A percentile compares a stretch with the other conserved stretches of the same genome.
phyloP scores from a whole-genome alignment of 257 asterid genomes.

The Henckelia pumila region DNA sequence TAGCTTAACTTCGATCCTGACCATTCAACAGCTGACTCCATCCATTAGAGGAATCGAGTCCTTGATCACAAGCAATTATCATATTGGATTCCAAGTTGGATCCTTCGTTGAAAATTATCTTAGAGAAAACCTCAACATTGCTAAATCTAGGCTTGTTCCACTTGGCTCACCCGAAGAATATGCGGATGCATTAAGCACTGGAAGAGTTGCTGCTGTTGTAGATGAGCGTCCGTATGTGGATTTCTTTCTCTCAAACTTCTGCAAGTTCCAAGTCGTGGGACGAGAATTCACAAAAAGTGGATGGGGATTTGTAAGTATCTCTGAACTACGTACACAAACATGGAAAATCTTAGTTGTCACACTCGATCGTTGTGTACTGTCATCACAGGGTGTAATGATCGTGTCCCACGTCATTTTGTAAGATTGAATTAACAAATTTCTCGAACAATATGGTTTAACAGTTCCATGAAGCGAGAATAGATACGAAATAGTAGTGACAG shows the following conservation, averaged over 20 bases:
- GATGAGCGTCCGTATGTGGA: conserved; percentile 77
- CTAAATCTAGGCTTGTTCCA: conserved; percentile 64
- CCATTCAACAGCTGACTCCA: conserved; percentile 46
- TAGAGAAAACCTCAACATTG: conserved; percentile 58
- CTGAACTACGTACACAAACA: conserved; percentile 14
- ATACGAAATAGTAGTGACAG: too few relatives aligned
- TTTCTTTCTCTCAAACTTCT: conserved; percentile 56
- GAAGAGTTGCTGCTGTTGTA: conserved; percentile 64
- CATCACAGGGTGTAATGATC: too few relatives aligned
- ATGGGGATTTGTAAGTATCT: too few relatives aligned
- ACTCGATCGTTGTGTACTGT: too few relatives aligned
- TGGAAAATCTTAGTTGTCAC: background rate
- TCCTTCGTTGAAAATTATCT: conserved; percentile 70
- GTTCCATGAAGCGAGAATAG: too few relatives aligned
- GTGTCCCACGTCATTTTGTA: too few relatives aligned
- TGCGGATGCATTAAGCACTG: conserved; percentile 52
- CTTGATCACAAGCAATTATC: conserved; percentile 55
- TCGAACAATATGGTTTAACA: too few relatives aligned
- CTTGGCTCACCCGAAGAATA: conserved; percentile 74
- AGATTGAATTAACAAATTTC: too few relatives aligned
- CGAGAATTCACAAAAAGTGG: conserved; percentile 70
- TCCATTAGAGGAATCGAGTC: conserved; percentile 72
- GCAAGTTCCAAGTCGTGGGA: conserved; percentile 63
- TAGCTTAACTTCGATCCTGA: conserved; percentile 46
- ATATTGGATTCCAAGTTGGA: conserved; percentile 69